phyloP scores from a whole-genome alignment of 2,329 filamentous ascomycete species.

The Aurifilum marmelostoma region DNA sequence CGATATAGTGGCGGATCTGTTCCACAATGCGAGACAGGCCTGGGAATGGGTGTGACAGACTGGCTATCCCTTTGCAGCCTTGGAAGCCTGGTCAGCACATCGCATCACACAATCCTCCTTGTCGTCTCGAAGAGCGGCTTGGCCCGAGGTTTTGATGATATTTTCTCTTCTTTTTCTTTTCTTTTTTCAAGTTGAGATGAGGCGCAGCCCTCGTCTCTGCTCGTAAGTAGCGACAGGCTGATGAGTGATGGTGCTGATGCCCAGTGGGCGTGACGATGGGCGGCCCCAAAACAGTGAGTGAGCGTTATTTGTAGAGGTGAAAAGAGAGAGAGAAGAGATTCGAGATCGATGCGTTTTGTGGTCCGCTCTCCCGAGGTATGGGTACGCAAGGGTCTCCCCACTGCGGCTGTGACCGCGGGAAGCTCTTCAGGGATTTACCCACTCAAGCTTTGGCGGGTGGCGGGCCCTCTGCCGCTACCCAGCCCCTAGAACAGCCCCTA shows the following conservation, averaged over 20 bases:
- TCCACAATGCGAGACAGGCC: not conserved
- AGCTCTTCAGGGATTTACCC: not conserved
- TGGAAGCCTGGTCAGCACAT: not conserved
- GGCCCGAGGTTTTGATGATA: not conserved
- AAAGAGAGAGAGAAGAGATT: not conserved
- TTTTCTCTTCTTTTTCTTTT: not conserved
- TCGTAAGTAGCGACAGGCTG: not conserved
- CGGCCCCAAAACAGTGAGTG: not conserved
- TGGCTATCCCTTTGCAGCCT: slow-evolving; percentile 1
- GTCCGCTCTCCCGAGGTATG: not conserved
- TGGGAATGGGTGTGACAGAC: not conserved
- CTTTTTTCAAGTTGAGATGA: not conserved
- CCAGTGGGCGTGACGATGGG: not conserved
- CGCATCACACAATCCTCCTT: not conserved
- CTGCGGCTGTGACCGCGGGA: slow-evolving; percentile 2
- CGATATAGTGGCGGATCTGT: not conserved
- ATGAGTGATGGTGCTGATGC: not conserved
- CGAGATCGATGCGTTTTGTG: not conserved
- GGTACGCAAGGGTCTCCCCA: not conserved
- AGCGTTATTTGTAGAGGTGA: not conserved
- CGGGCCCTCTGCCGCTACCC: too few species aligned
- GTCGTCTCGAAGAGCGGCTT: not conserved
- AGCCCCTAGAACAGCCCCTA: not conserved
- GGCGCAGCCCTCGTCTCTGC: not conserved
- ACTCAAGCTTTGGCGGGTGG: not conserved